Conservation (phyloP, 352 stramenopile species). For the Phytophthora idaei region DNA sequence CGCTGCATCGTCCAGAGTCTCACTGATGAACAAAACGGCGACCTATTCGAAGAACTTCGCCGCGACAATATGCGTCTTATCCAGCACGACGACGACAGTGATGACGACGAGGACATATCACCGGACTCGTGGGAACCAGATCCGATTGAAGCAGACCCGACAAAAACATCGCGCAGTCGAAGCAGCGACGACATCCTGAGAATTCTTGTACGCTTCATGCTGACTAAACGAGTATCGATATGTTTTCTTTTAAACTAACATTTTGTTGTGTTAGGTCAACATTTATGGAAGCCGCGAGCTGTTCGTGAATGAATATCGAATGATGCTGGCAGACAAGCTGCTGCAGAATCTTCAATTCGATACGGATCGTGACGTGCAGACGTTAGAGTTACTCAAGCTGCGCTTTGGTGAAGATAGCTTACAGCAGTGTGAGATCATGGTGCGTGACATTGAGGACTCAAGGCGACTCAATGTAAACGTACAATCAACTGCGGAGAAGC, state of each 20-base stretch:
- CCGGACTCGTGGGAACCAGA: slow-evolving; percentile 93
- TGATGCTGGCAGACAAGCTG: slow-evolving; percentile 98
- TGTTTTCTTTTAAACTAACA: neutral
- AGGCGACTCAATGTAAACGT: slow-evolving; percentile 94
- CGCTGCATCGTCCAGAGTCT: slow-evolving; percentile 96
- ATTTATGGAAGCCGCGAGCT: slow-evolving; percentile 99
- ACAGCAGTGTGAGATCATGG: slow-evolving; percentile 98
- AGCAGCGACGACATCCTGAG: slow-evolving; percentile 95
- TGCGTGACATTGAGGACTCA: slow-evolving; percentile 97
- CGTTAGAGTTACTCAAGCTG: slow-evolving; percentile 97
- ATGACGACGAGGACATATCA: slow-evolving; percentile 92
- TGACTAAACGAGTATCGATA: neutral
- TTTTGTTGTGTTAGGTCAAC: slow-evolving; percentile 61
- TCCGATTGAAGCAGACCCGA: slow-evolving; percentile 83
- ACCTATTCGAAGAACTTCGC: slow-evolving; percentile 96
- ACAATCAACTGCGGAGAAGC: slow-evolving; percentile 45
- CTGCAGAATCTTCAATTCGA: slow-evolving; percentile 94
- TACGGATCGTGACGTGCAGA: slow-evolving; percentile 94
- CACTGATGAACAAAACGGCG: slow-evolving; percentile 89
- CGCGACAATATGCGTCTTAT: slow-evolving; percentile 92
- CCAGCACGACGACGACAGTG: slow-evolving; percentile 92
- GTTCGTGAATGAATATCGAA: slow-evolving; percentile 99
- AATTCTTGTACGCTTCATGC: slow-evolving; percentile 82
- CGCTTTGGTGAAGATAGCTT: slow-evolving; percentile 95
- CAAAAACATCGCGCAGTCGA: slow-evolving; percentile 76